phyloP scores from a whole-genome alignment of 768 basidiomycete species.

The Harrya chromipes region DNA sequence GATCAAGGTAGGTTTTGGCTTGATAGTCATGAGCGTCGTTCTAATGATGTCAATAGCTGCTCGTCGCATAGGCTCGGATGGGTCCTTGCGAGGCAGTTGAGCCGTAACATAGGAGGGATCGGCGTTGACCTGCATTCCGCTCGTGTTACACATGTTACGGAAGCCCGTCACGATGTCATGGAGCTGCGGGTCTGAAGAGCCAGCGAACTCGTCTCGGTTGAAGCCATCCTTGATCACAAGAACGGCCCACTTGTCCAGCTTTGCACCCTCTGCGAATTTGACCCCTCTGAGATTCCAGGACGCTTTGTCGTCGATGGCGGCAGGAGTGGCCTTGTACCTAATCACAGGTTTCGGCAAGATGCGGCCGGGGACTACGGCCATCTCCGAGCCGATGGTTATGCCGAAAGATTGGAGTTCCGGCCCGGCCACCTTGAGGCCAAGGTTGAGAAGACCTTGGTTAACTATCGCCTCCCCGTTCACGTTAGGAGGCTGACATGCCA shows the following conservation, averaged over 20 bases:
- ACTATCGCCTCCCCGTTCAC: constrained; percentile 47
- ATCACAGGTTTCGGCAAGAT: constrained; percentile 44
- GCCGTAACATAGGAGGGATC: constrained; percentile 35
- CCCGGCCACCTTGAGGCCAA: constrained; percentile 38
- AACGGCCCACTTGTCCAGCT: constrained; percentile 62
- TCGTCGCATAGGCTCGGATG: constrained; percentile 52
- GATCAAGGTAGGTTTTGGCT: constrained; percentile 41
- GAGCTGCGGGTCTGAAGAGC: constrained; percentile 53
- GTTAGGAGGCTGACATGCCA: constrained; percentile 48
- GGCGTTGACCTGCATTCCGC: constrained; percentile 55
- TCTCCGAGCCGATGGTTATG: constrained; percentile 43
- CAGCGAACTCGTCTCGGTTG: constrained; percentile 55
- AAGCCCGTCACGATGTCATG: constrained; percentile 48
- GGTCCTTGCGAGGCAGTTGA: constrained; percentile 48
- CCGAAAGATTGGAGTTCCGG: constrained; percentile 43
- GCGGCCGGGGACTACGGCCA: constrained; percentile 56
- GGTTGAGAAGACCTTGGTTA: constrained; percentile 38
- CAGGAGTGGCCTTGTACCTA: constrained; percentile 34
- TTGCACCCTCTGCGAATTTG: constrained; percentile 59
- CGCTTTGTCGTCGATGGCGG: constrained; percentile 41
- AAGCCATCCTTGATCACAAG: constrained; percentile 63
- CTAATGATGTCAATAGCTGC: constrained; percentile 48
- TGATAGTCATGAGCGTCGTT: constrained; percentile 34
- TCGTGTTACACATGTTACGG: constrained; percentile 54
- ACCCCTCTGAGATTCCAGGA: constrained; percentile 53